Base-by-base conservation (phyloP, 768 basidiomycete genomes). In the Termitomyces sp. region DNA sequence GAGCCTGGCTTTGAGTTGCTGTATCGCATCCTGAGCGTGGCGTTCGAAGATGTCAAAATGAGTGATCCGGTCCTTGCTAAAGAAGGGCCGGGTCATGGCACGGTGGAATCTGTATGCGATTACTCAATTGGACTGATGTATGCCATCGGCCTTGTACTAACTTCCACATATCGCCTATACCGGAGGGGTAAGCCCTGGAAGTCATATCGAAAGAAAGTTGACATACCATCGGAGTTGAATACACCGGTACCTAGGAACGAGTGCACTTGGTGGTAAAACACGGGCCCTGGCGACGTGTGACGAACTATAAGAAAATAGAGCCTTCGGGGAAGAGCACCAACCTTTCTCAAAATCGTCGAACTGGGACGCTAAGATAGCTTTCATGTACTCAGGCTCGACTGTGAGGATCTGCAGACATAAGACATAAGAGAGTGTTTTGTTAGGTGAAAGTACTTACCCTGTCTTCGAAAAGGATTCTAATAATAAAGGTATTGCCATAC, bases 141-240 rank as follows among this genome's bases (percentile, higher is more conserved):
- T 13, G 45, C 26, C 14, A 12, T 45, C 36, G n/a, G 14, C 18
- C 18, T n/a, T 24, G 30, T 20, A 56, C 78, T 59, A 63, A 86
- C 84, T 84, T 89, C 88, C 88, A 89, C 69, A 81, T 75, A 1
- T 86, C 83, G n/a, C 85, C 85, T 85, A 46, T 4, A 54, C 14
- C 32, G 14, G 18, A 5, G 53, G 50, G 4, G 18, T 57, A 1
- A 49, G 33, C 3, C 22, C 22, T 44, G 24, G 47, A 43, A 32
- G 38, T 38, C 57, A 64, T 18, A 47, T 14, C 20, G 28, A 22
- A 47, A 32, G 52, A 49, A 30, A 36, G 22, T 14, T 45, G 35
- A 49, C 70, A 14, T 61, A 80, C 83, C 84, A 67, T 86, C 82
- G 2, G 77, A 76, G 61, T 82, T 82, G 68, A 86, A 87, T 0